Evolutionary conservation across 345 rosid genomes (phyloP).

Genomic region (Adansonia digitata): DNA sequence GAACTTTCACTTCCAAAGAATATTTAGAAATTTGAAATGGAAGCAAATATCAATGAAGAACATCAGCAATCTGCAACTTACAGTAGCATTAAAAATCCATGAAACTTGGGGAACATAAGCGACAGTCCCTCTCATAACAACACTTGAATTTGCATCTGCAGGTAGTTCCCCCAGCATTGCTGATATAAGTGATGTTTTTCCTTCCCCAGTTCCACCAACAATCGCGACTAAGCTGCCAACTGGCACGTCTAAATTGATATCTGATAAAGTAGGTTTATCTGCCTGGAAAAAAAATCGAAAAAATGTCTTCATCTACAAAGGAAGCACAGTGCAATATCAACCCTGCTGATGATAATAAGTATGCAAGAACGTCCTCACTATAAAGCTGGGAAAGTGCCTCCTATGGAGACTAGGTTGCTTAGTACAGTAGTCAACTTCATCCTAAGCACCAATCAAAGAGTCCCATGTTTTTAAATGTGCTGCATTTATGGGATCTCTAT

Average conservation of each 20-base stretch:
- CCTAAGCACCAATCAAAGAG: neutral
- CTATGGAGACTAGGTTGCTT: neutral
- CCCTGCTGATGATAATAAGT: neutral
- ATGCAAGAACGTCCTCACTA: neutral
- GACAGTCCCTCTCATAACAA: slow-evolving; percentile 72
- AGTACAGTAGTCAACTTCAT: neutral
- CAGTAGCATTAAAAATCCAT: slow-evolving; percentile 98
- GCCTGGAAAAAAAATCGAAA: slow-evolving; percentile 34
- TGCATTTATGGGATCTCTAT: neutral
- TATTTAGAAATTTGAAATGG: neutral
- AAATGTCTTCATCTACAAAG: neutral
- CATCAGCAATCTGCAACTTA: slow-evolving; percentile 31
- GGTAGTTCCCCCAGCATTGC: slow-evolving; percentile 97
- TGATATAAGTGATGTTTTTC: slow-evolving; percentile 88
- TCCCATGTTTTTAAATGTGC: neutral
- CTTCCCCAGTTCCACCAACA: slow-evolving; percentile 97
- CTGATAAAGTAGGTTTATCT: slow-evolving; percentile 56
- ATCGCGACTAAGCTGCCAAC: slow-evolving; percentile 79
- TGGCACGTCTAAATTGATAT: slow-evolving; percentile 71
- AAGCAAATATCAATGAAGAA: neutral
- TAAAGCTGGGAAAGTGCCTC: neutral
- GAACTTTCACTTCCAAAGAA: slow-evolving; percentile 4
- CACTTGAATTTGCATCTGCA: slow-evolving; percentile 42
- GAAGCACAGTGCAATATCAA: slow-evolving; percentile 9
- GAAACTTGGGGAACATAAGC: slow-evolving; percentile 98